These are phyloP conservation scores for Thymus mandschuricus DNA, from an alignment of 257 asterid genomes.

Conservation along the genomic window DNA sequence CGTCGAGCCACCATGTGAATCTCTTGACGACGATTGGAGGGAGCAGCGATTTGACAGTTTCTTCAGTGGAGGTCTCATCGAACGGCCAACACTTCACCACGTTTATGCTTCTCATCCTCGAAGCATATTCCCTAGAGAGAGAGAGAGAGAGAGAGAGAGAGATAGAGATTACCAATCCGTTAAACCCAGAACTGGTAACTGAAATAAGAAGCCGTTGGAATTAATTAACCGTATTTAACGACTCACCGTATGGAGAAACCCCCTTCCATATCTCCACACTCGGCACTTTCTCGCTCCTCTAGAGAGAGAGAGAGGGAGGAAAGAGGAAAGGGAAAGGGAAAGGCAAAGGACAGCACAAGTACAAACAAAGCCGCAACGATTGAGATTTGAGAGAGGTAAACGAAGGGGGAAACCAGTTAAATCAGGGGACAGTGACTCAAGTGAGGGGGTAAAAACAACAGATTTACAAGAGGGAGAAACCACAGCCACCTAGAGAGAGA, in stretches of 20 bases:
- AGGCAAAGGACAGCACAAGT: neutral
- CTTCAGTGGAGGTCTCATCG: slow-evolving; percentile 39
- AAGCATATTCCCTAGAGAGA: slow-evolving; percentile 54
- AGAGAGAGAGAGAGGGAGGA: neutral
- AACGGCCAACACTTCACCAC: slow-evolving; percentile 84
- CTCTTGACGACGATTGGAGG: slow-evolving; percentile 66
- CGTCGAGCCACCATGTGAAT: slow-evolving; percentile 76
- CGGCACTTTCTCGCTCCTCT: slow-evolving; percentile 35
- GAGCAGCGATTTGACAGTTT: slow-evolving; percentile 43
- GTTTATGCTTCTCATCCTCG: slow-evolving; percentile 65
- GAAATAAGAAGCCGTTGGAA: neutral
- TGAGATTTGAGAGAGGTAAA: neutral
- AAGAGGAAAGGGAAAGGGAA: neutral
- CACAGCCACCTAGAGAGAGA: slow-evolving; percentile 31
- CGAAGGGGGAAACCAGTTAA: neutral
- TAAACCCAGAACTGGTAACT: slow-evolving; percentile 2
- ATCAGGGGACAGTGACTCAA: neutral
- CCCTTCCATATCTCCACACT: slow-evolving; percentile 38
- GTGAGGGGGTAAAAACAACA: slow-evolving; percentile 1
- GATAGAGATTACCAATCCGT: no score
- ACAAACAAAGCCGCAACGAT: neutral
- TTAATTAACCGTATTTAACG: slow-evolving; percentile 14
- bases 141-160: no score
- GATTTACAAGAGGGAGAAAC: neutral
- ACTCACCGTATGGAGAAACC: slow-evolving; percentile 60